These are phyloP conservation scores for Pseudocercospora musae DNA, from an alignment of 2,329 filamentous ascomycete species.

Conservation along the genomic window DNA sequence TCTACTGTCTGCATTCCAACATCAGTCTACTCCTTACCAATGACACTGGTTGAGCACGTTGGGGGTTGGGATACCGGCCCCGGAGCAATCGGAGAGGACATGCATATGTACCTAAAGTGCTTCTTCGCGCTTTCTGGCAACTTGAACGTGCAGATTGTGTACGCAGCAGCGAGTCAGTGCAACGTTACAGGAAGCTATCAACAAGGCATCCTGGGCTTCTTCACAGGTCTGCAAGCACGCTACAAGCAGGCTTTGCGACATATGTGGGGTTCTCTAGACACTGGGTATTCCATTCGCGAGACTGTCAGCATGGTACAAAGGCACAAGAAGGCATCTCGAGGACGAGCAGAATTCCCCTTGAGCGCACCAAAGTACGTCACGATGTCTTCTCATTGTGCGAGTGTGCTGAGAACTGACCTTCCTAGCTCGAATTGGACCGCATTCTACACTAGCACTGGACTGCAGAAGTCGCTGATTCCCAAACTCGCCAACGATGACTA, in stretches of 20 bases:
- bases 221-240: slow-evolving; percentile 60
- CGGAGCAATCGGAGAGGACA: slow-evolving; percentile 70
- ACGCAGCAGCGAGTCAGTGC: slow-evolving; percentile 69
- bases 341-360: slow-evolving; percentile 19
- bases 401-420: slow-evolving; percentile 14
- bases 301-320: slow-evolving; percentile 29
- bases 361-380: slow-evolving; percentile 29
- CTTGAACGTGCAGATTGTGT: slow-evolving; percentile 60
- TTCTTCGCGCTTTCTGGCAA: slow-evolving; percentile 72
- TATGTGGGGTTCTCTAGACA: slow-evolving; percentile 73
- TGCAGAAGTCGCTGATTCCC: slow-evolving; percentile 28
- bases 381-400: background rate
- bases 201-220: slow-evolving; percentile 52
- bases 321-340: slow-evolving; percentile 17
- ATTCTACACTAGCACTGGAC: slow-evolving; percentile 31
- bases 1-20: slow-evolving; percentile 67
- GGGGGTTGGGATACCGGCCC: slow-evolving; percentile 69
- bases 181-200: slow-evolving; percentile 61
- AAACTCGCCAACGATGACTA: slow-evolving; percentile 18
- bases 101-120: slow-evolving; percentile 77
- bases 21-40: slow-evolving; percentile 68
- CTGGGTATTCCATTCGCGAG: slow-evolving; percentile 58
- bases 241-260: slow-evolving; percentile 71
- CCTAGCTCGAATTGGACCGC: slow-evolving; percentile 31
- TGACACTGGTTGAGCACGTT: slow-evolving; percentile 64